Base-by-base conservation (phyloP, 2,329 filamentous ascomycete genomes). In the Diaporthe sp. region DNA sequence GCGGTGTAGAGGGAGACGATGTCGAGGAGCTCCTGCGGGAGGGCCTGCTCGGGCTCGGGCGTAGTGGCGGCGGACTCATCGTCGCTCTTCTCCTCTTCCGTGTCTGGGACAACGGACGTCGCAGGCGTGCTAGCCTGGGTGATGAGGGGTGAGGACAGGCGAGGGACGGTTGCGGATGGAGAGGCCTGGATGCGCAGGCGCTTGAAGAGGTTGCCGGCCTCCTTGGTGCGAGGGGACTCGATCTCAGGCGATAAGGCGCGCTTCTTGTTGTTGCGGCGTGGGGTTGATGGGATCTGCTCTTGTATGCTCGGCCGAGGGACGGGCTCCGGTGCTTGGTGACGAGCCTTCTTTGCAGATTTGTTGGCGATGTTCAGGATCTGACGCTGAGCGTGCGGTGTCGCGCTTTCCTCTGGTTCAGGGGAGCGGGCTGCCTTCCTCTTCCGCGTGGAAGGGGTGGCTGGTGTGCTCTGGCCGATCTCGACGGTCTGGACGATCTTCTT, bases 1-100 rank as follows among this genome's bases (percentile, higher is more conserved):
- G 92, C 88, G 55, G 87, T 86, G 82, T 95, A 91, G 37, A 96
- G 86, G 74, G 89, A 85, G 70, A 94, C 84, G 22, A 95, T 85
- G 67, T 94, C 90, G 75, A 87, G 82, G 55, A 92, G 84, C 79
- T 91, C 90, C 25, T 81, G 81, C 15, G 89, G 90, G 7, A 92
- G 85, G 9, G 80, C 80, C 44, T 25, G 57, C 37, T 72, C 75
- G 20, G 73, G 75, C 47, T 77, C 75, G 68, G 75, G 75, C 13
- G 75, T 77, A 39, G 75, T 77, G 42, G 63, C 68, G 42, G 65
- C 60, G 51, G 75, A 75, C 67, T 75, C 37, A 42, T 82, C 79
- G 71, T 74, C 55, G 77, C 82, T 80, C 76, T 81, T 78, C 68
- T 83, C 81, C 76, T 74, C 77, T 22, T 83, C 82, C 39, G 84